Evolutionary conservation across 164 flowering plant species (phyloP), one percentile per base, ranked within the genome.

Genomic region (Cinnamomum micranthum): DNA sequence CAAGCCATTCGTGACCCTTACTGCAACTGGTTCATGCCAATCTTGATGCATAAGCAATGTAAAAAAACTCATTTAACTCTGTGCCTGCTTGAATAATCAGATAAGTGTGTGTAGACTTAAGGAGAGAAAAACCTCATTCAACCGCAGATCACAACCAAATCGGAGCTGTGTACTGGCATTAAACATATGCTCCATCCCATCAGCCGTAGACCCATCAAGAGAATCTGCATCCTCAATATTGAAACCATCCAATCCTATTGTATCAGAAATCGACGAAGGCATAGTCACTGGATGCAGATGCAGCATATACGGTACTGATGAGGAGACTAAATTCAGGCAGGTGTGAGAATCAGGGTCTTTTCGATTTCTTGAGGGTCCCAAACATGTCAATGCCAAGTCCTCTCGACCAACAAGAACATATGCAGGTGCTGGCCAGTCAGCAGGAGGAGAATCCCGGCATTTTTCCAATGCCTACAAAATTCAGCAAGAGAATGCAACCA

Each of bases 171-270:
- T 86, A 77, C 88, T 86, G 79, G 93, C 89, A 82, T 84, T 92
- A 80, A 96, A 94, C 62, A 96, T 91, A 82, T 96, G 98, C 81
- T 96, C 99, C 99, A 96, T 96, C 41, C 99, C 99, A 92, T 96
- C 99, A 15, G 77, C 78, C 69, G 77, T 75, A 70, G 92, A 79
- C 25, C 93, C 99, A 78, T 92, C 95, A 68, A 83, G 74, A 75
- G 92, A 84, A 81, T 92, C 95, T 68, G 86, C 65, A 76, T 94
- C 94, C 75, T 93, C 97, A 77, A 88, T 76, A 84, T 85, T 90
- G 25, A 78, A 58, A 85, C 75, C 81, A 20, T 94, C 97, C 62
- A 83, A 71, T 72, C 88, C 92, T 63, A 69, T 71, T 68, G 85
- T 68, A 72, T 94, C 95, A 82, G 94, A 89, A 71, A 84, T 71